phyloP scores from a whole-genome alignment of 2,329 filamentous ascomycete species.

The Arthroderma sp. region DNA sequence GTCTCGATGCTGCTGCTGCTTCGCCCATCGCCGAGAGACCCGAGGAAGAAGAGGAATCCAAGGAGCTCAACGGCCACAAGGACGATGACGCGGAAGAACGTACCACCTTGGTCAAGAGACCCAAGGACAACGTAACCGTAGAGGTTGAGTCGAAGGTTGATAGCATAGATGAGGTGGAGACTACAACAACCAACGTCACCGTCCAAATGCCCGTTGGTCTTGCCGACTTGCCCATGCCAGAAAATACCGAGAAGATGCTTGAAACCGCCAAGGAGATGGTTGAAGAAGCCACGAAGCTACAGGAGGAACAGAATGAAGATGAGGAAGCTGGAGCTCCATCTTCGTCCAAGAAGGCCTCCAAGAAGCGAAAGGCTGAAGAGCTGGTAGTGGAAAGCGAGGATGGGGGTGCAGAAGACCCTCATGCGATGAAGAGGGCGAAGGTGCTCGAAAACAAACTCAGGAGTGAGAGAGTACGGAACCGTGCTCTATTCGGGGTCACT shows the following conservation, averaged over 20 bases:
- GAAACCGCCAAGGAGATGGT: constrained; percentile 83
- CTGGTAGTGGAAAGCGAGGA: constrained; percentile 41
- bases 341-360: constrained; percentile 21
- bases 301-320: constrained; percentile 26
- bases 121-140: constrained; percentile 47
- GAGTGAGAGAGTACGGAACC: constrained; percentile 74
- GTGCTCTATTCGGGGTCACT: constrained; percentile 73
- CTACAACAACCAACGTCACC: constrained; percentile 60
- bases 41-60: constrained; percentile 18
- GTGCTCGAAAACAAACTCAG: constrained; percentile 61
- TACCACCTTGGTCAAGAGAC: constrained; percentile 9
- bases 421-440: constrained; percentile 57
- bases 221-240: constrained; percentile 57
- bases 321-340: constrained; percentile 19
- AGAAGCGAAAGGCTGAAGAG: constrained; percentile 65
- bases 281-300: constrained; percentile 48
- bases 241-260: constrained; percentile 73
- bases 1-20: constrained; percentile 33
- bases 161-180: constrained; percentile 45
- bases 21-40: constrained; percentile 20
- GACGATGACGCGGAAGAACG: constrained; percentile 21
- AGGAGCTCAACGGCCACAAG: constrained; percentile 19
- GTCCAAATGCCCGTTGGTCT: constrained; percentile 60
- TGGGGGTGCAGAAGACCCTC: constrained; percentile 24
- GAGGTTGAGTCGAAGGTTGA: constrained; percentile 55